These are phyloP conservation scores for Calonectria henricotiae DNA, from an alignment of 2,329 filamentous ascomycete species.

Conservation along the genomic window DNA sequence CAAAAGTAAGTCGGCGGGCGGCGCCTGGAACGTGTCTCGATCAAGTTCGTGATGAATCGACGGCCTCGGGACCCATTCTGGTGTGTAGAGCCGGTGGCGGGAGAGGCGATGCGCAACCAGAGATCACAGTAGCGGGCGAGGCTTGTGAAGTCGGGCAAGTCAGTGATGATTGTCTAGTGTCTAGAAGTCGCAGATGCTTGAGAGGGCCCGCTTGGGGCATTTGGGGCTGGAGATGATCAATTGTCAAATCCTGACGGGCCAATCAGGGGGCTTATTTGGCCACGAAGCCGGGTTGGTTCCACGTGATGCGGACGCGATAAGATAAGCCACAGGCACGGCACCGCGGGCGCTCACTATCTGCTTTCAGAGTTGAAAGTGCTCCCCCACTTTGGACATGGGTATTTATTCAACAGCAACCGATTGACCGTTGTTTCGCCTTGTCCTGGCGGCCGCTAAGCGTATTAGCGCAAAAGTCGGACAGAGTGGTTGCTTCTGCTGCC, in stretches of 20 bases:
- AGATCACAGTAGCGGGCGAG: slow-evolving; percentile 36
- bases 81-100: slow-evolving; percentile 14
- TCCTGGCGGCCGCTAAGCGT: slow-evolving; percentile 21
- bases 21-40: slow-evolving; percentile 37
- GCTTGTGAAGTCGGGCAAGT: slow-evolving; percentile 31
- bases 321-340: slow-evolving; percentile 33
- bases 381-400: slow-evolving; percentile 18
- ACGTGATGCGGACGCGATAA: slow-evolving; percentile 52
- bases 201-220: slow-evolving; percentile 48
- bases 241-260: slow-evolving; percentile 47
- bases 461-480: neutral
- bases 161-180: slow-evolving; percentile 45
- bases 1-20: slow-evolving; percentile 18
- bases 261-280: slow-evolving; percentile 38
- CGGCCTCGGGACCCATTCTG: slow-evolving; percentile 44
- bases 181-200: slow-evolving; percentile 42
- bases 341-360: neutral
- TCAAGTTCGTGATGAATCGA: slow-evolving; percentile 39
- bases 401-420: neutral
- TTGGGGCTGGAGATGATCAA: slow-evolving; percentile 44
- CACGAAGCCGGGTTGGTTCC: slow-evolving; percentile 30
- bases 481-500: neutral
- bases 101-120: slow-evolving; percentile 36
- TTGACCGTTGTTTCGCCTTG: slow-evolving; percentile 1
- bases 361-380: neutral